Evolutionary conservation across 768 basidiomycete genomes (phyloP).

Genomic region (Lactarius hatsudake): DNA sequence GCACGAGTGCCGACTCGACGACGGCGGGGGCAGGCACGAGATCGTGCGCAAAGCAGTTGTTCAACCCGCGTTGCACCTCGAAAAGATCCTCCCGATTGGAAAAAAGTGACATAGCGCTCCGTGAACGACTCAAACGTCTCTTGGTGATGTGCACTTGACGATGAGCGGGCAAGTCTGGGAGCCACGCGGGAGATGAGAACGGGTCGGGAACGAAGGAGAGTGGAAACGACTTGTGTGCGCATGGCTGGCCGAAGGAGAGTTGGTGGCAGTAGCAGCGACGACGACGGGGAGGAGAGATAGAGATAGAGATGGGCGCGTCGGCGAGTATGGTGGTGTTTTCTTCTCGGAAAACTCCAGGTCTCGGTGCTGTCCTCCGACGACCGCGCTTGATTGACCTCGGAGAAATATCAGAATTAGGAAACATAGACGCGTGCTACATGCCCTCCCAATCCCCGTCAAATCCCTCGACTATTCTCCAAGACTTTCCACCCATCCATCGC

Average conservation of each 20-base stretch:
- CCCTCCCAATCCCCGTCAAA: constrained; percentile 45
- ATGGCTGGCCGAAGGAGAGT: constrained; percentile 33
- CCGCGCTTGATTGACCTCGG: background rate
- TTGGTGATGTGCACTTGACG: constrained; percentile 67
- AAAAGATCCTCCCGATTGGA: constrained; percentile 90
- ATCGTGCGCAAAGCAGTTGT: constrained; percentile 99
- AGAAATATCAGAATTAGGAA: constrained; percentile 6
- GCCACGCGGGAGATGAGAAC: constrained; percentile 40
- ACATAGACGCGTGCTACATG: background rate
- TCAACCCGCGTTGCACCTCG: constrained; percentile 97
- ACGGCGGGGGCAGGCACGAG: constrained; percentile 84
- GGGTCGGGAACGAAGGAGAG: constrained; percentile 63
- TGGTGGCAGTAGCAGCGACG: constrained; percentile 21
- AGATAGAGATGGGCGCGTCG: constrained; percentile 8
- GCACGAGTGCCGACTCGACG: constrained; percentile 87
- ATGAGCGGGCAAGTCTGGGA: constrained; percentile 47
- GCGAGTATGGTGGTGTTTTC: constrained; percentile 19
- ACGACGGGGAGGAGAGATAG: background rate
- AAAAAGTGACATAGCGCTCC: constrained; percentile 90
- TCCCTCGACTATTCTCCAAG: constrained; percentile 68
- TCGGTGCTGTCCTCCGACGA: background rate
- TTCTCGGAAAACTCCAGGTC: constrained; percentile 21
- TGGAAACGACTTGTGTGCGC: constrained; percentile 58
- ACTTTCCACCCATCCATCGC: constrained; percentile 58
- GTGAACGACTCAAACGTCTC: constrained; percentile 95